These are phyloP conservation scores for Elaeis guineensis DNA, from an alignment of 176 grass and related monocot species.

Conservation along the genomic window DNA sequence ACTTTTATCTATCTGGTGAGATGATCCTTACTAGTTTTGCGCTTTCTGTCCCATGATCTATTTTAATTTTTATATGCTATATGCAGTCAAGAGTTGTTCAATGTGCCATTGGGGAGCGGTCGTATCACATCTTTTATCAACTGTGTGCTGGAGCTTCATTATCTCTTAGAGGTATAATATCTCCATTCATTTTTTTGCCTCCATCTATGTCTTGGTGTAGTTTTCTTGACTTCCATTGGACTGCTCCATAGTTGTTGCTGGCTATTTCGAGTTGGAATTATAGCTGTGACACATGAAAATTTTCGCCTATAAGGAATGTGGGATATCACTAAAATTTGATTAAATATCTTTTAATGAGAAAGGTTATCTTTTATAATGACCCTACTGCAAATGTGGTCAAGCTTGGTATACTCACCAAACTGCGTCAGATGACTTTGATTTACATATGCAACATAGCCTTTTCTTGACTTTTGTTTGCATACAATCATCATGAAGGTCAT, in stretches of 20 bases:
- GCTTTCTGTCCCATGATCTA: constrained; percentile 8
- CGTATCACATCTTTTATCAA: constrained; percentile 99
- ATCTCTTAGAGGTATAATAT: constrained; percentile 59
- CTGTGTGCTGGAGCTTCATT: constrained; percentile 73
- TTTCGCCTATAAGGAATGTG: too few relatives aligned
- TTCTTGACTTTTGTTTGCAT: too few relatives aligned
- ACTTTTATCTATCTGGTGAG: constrained; percentile 23
- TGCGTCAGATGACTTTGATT: too few relatives aligned
- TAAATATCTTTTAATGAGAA: too few relatives aligned
- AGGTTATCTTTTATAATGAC: too few relatives aligned
- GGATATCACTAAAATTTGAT: too few relatives aligned
- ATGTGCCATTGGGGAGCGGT: constrained; percentile 67
- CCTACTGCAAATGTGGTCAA: too few relatives aligned
- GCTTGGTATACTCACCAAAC: too few relatives aligned
- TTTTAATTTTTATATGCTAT: constrained; percentile 18
- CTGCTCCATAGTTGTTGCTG: not conserved
- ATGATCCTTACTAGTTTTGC: constrained; percentile 12
- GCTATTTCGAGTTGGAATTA: too few relatives aligned
- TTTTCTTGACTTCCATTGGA: not conserved
- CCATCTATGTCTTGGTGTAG: not conserved
- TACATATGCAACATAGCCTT: too few relatives aligned
- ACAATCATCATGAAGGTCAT: too few relatives aligned
- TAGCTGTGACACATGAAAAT: too few relatives aligned
- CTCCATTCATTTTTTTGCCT: not conserved
- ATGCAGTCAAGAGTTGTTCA: constrained; percentile 97